These are phyloP conservation scores for Neospermospora avenae DNA, from an alignment of 2,329 filamentous ascomycete genomes.

Conservation along the genomic window DNA sequence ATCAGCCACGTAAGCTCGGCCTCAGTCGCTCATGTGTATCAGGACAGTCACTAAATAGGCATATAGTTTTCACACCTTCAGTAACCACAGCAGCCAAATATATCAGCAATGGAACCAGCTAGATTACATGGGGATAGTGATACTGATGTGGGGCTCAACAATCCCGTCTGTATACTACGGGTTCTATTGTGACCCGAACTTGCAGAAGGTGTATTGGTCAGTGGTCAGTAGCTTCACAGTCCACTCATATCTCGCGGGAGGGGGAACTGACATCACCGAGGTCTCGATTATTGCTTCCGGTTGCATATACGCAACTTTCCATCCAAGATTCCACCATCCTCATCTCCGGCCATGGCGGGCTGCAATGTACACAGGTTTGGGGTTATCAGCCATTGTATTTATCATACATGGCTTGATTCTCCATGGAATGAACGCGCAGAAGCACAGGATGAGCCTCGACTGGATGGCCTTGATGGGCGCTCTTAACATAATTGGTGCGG, in stretches of 20 bases:
- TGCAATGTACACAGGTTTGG: conserved; percentile 26
- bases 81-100: neutral
- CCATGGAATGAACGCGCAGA: conserved; percentile 22
- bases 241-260: neutral
- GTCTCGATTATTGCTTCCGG: conserved; percentile 36
- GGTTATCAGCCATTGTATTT: conserved; percentile 28
- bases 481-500: conserved; percentile 20
- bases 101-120: neutral
- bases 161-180: conserved; percentile 40
- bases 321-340: conserved; percentile 20
- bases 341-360: conserved; percentile 24
- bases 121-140: conserved; percentile 35
- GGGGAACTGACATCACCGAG: conserved; percentile 12
- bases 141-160: conserved; percentile 40
- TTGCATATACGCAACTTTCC: conserved; percentile 34
- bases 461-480: conserved; percentile 14
- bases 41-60: neutral
- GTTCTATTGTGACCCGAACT: conserved; percentile 40
- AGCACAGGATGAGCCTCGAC: conserved; percentile 20
- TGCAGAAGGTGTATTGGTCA: conserved; percentile 37
- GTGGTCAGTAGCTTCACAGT: conserved; percentile 31
- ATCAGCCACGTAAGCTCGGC: conserved; percentile 36
- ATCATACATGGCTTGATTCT: conserved; percentile 28
- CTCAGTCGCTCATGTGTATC: neutral
- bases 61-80: neutral